A percentile compares a stretch with the other conserved stretches of the same genome.
phyloP scores from a whole-genome alignment of 139 green algal genomes.

The Chloropicon primus region DNA sequence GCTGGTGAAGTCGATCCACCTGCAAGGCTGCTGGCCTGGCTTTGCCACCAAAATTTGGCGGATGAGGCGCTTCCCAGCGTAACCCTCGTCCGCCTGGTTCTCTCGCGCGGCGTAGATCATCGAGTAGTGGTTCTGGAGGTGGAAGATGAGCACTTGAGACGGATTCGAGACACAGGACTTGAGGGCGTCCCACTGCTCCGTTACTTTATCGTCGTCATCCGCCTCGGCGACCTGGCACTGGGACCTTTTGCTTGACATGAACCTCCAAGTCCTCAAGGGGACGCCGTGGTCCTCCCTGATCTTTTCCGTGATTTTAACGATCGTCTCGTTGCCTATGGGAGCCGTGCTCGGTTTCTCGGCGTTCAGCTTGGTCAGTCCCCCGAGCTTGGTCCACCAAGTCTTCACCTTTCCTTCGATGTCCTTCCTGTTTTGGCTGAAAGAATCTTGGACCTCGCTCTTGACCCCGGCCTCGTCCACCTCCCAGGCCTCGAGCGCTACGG shows the following conservation, averaged over 20 bases:
- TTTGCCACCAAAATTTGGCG: slow-evolving; percentile 17
- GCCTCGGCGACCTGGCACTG: not conserved
- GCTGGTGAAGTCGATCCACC: slow-evolving; percentile 17
- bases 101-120: slow-evolving; percentile 15
- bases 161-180: not conserved
- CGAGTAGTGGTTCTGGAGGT: slow-evolving; percentile 23
- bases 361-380: slow-evolving; percentile 11
- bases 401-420: not conserved
- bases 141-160: slow-evolving; percentile 6
- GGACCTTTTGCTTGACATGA: not conserved
- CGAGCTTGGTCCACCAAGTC: not conserved
- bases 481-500: not conserved
- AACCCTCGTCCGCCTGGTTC: slow-evolving; percentile 12
- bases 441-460: not conserved
- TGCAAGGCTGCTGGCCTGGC: slow-evolving; percentile 17
- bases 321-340: slow-evolving; percentile 13
- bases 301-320: slow-evolving; percentile 7
- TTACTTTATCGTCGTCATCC: not conserved
- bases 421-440: not conserved
- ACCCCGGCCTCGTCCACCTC: not conserved
- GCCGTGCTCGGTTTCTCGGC: slow-evolving; percentile 12
- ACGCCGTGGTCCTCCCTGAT: not conserved
- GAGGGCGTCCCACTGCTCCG: slow-evolving; percentile 9
- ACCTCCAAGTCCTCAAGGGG: not conserved
- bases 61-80: slow-evolving; percentile 6